Conservation (phyloP, 139 green algal species). For the Volvox reticuliferus region DNA sequence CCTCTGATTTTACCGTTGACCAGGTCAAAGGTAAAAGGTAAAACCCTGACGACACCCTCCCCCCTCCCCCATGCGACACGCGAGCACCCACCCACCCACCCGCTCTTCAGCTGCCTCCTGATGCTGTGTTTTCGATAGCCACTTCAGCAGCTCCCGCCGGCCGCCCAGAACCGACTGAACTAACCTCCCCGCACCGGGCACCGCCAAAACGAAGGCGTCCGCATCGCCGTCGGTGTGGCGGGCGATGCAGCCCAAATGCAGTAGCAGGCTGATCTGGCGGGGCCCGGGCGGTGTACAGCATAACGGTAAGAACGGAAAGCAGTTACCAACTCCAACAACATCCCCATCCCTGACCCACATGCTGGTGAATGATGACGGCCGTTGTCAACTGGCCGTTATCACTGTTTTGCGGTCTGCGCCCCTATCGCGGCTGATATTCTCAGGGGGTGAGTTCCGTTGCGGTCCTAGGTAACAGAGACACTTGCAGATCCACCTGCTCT, state of each 20-base stretch:
- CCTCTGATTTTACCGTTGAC: too few relatives aligned
- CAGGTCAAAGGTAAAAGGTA: too few relatives aligned
- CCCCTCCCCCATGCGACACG: not conserved
- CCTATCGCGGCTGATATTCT: too few relatives aligned
- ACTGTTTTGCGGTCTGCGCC: too few relatives aligned
- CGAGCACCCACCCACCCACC: slow-evolving; percentile 12
- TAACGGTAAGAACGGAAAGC: not conserved
- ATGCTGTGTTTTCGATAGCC: slow-evolving; percentile 25
- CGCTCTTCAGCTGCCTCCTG: slow-evolving; percentile 9
- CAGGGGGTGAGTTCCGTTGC: too few relatives aligned
- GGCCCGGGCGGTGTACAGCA: not conserved
- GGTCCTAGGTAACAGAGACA: too few relatives aligned
- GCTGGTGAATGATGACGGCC: too few relatives aligned
- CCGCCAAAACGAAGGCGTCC: slow-evolving; percentile 25
- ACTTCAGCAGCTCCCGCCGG: slow-evolving; percentile 10
- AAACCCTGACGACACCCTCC: too few relatives aligned
- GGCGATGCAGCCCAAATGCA: slow-evolving; percentile 24
- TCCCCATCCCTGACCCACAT: not conserved
- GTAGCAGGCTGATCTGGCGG: slow-evolving; percentile 17
- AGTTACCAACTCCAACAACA: not conserved
- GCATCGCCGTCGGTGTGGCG: slow-evolving; percentile 40
- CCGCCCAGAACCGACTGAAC: slow-evolving; percentile 24
- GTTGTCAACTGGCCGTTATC: too few relatives aligned
- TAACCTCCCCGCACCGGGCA: slow-evolving; percentile 18
- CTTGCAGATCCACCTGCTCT: not conserved